phyloP scores from a whole-genome alignment of 2,329 filamentous ascomycete species.

The Fusarium sp. region DNA sequence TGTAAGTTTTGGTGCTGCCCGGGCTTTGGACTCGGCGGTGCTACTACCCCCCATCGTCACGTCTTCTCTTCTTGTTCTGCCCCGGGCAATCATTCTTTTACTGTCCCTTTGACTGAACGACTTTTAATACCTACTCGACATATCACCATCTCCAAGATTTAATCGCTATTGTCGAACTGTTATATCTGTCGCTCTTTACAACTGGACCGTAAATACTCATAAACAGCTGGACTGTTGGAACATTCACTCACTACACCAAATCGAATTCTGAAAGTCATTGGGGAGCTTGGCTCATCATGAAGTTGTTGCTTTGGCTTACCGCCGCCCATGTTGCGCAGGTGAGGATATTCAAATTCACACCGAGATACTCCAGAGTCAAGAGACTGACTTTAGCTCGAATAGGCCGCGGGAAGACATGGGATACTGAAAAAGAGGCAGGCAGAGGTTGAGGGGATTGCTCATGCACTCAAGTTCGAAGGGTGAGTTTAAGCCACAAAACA shows the following conservation, averaged over 20 bases:
- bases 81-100: constrained; percentile 35
- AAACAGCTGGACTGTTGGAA: constrained; percentile 43
- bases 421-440: constrained; percentile 30
- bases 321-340: constrained; percentile 34
- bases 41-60: background rate
- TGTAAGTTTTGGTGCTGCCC: constrained; percentile 10
- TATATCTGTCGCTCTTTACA: constrained; percentile 19
- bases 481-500: background rate
- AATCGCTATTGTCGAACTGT: background rate
- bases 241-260: constrained; percentile 15
- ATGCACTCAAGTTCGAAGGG: constrained; percentile 40
- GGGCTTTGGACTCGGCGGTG: constrained; percentile 30
- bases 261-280: constrained; percentile 3
- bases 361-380: background rate
- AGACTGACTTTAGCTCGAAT: background rate
- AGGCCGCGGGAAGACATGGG: constrained; percentile 34
- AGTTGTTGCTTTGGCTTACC: constrained; percentile 27
- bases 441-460: constrained; percentile 3
- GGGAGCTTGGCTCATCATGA: constrained; percentile 18
- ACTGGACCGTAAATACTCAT: background rate
- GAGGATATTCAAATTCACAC: background rate
- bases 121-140: constrained; percentile 10
- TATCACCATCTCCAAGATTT: background rate
- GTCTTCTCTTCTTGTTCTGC: constrained; percentile 30
- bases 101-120: constrained; percentile 2